Evolutionary conservation across 2,329 filamentous ascomycete species (phyloP).

Genomic region (Ustulina deusta): DNA sequence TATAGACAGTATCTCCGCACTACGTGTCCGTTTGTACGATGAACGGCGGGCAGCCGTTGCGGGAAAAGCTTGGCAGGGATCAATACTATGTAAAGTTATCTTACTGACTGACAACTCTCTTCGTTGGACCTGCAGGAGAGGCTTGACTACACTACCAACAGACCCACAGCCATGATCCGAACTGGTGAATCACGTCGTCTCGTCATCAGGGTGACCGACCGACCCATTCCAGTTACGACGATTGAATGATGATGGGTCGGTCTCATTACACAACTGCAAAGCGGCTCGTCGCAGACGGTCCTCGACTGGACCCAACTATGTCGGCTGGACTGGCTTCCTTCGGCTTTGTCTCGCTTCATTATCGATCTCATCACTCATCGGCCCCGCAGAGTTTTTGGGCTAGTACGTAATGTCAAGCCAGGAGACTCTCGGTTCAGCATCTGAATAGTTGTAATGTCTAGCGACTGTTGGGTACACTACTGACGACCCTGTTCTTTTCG

Average conservation of each 20-base stretch:
- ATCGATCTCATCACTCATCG: conserved; percentile 7
- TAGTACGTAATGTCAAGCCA: conserved; percentile 35
- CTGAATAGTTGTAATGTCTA: conserved; percentile 26
- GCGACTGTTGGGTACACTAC: conserved; percentile 21
- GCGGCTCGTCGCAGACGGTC: conserved; percentile 22
- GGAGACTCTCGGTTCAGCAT: conserved; percentile 28
- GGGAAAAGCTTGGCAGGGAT: conserved; percentile 2
- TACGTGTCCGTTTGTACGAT: background rate
- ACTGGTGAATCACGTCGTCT: conserved; percentile 28
- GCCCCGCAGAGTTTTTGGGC: conserved; percentile 17
- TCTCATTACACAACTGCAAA: conserved; percentile 16
- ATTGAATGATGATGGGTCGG: conserved; percentile 6
- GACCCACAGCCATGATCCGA: conserved; percentile 16
- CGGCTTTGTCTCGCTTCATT: conserved; percentile 31
- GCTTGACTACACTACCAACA: conserved; percentile 18
- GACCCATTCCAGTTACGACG: background rate
- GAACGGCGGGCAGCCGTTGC: conserved; percentile 8
- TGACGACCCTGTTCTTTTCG: conserved; percentile 29
- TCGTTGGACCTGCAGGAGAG: conserved; percentile 24
- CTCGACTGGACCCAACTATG: background rate
- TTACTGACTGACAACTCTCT: conserved; percentile 5
- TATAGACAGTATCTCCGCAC: conserved; percentile 14
- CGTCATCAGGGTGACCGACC: conserved; percentile 19
- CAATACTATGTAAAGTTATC: conserved; percentile 3
- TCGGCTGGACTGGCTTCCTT: conserved; percentile 34